Evolutionary conservation across 1,284 basidiomycete genomes (phyloP).

Genomic region (Fomitopsis palustris): DNA sequence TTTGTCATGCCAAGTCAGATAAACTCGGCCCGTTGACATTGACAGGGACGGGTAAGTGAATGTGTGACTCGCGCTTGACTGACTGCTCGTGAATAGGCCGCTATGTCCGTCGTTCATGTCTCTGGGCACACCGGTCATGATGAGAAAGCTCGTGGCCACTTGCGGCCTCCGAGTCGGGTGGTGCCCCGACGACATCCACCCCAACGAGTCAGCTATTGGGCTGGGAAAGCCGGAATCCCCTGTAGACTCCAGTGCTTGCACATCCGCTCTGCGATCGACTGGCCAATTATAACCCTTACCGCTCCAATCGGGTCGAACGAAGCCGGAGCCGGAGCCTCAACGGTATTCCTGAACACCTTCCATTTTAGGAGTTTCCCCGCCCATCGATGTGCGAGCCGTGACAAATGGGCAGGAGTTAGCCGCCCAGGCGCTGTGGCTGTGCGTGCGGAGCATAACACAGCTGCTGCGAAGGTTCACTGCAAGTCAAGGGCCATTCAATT

Average conservation of each 20-base stretch:
- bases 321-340: background rate
- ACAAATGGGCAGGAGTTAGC: background rate
- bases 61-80: background rate
- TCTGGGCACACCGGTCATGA: background rate
- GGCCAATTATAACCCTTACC: background rate
- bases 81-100: background rate
- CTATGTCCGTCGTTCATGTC: background rate
- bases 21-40: background rate
- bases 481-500: too few species aligned
- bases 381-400: background rate
- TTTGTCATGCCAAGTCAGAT: background rate
- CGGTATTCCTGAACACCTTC: background rate
- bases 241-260: too few species aligned
- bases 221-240: background rate
- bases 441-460: background rate
- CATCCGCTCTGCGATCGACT: background rate
- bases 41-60: background rate
- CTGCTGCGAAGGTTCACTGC: too few species aligned
- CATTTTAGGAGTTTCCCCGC: background rate
- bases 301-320: background rate
- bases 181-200: background rate
- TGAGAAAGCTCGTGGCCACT: background rate
- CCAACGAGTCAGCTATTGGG: background rate
- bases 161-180: background rate
- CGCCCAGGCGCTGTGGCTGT: background rate